Evolutionary conservation across 2,329 filamentous ascomycete species (phyloP).

Genomic region (Pseudocercospora musae): DNA sequence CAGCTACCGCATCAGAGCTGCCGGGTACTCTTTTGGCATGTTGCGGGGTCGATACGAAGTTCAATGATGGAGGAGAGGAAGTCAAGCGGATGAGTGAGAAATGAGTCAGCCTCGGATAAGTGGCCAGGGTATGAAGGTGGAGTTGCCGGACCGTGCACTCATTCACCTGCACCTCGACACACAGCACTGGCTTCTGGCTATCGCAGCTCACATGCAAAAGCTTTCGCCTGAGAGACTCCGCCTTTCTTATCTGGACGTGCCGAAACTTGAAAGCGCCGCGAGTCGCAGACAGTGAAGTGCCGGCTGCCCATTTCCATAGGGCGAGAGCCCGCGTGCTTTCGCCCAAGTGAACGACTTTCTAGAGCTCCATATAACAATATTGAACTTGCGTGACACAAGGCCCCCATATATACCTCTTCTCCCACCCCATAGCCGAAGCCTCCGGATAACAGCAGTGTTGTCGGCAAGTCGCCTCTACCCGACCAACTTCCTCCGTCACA

Average conservation of each 20-base stretch:
- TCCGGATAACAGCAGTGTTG: neutral
- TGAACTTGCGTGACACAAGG: constrained; percentile 3
- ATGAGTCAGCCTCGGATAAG: neutral
- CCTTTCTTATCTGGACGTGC: neutral
- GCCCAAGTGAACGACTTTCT: neutral
- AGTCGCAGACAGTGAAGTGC: neutral
- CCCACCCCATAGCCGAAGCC: constrained; percentile 9
- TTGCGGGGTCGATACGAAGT: neutral
- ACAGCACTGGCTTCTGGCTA: no score
- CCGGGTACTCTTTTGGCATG: neutral
- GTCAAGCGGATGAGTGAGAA: neutral
- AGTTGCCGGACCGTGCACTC: neutral
- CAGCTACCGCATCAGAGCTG: neutral
- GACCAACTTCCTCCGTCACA: constrained; percentile 2
- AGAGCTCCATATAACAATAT: constrained; percentile 4
- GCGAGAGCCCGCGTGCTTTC: neutral
- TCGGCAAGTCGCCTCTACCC: constrained; percentile 11
- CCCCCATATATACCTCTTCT: neutral
- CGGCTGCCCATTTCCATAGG: neutral
- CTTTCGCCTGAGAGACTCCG: neutral
- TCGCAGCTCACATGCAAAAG: no score
- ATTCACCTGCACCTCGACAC: neutral
- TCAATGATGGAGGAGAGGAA: neutral
- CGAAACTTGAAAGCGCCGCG: neutral
- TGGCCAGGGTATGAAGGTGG: neutral